phyloP scores from a whole-genome alignment of 2,329 filamentous ascomycete genomes.

The Talaromyces sp. region DNA sequence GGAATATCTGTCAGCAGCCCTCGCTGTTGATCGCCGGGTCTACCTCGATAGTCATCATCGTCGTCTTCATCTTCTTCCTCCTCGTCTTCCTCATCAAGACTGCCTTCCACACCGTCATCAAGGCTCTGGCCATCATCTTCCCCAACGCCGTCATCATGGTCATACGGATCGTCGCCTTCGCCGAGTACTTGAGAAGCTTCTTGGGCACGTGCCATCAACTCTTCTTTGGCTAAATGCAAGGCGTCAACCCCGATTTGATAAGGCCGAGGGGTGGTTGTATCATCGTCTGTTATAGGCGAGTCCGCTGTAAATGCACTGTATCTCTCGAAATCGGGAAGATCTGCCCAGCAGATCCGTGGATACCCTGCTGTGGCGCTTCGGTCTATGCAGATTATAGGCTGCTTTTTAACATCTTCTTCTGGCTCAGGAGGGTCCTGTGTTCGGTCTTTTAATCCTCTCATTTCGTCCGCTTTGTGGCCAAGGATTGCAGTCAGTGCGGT shows the following conservation, averaged over 20 bases:
- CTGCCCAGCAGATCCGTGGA: constrained; percentile 36
- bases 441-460: constrained; percentile 36
- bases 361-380: constrained; percentile 34
- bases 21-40: constrained; percentile 51
- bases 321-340: constrained; percentile 39
- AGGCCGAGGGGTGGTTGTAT: constrained; percentile 41
- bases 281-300: constrained; percentile 38
- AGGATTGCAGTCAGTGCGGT: constrained; percentile 38
- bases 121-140: constrained; percentile 36
- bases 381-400: constrained; percentile 37
- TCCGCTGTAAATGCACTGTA: constrained; percentile 34
- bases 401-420: constrained; percentile 32
- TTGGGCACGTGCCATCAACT: constrained; percentile 44
- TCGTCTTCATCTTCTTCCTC: constrained; percentile 46
- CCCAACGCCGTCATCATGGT: constrained; percentile 32
- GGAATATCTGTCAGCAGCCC: constrained; percentile 89
- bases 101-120: constrained; percentile 37
- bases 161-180: constrained; percentile 37
- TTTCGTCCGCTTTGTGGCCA: constrained; percentile 40
- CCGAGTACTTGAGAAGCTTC: constrained; percentile 37
- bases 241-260: constrained; percentile 44
- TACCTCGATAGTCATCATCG: constrained; percentile 47
- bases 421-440: constrained; percentile 32
- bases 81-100: constrained; percentile 38
- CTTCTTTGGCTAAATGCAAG: constrained; percentile 46